These are phyloP conservation scores for Paraphaeosphaeria minitans DNA, from an alignment of 2,329 filamentous ascomycete species.

Conservation along the genomic window DNA sequence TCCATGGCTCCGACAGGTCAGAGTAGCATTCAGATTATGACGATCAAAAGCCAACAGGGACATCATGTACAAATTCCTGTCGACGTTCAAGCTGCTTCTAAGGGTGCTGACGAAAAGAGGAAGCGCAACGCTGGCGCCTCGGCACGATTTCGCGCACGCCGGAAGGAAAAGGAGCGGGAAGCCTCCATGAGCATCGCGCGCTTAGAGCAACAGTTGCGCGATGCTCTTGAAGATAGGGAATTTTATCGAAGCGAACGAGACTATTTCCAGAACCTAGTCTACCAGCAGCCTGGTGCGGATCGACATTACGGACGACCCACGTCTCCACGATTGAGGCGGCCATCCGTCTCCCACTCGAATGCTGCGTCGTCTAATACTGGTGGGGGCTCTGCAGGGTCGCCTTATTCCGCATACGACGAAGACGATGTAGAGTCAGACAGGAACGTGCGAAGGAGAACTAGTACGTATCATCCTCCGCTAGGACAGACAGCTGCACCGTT, in stretches of 20 bases:
- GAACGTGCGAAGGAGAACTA: slow-evolving; percentile 46
- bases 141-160: slow-evolving; percentile 77
- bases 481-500: slow-evolving; percentile 30
- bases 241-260: slow-evolving; percentile 77
- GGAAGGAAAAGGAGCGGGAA: slow-evolving; percentile 81
- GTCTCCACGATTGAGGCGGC: slow-evolving; percentile 48
- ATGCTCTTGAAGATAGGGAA: slow-evolving; percentile 71
- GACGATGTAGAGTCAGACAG: slow-evolving; percentile 38
- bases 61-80: slow-evolving; percentile 67
- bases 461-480: slow-evolving; percentile 40
- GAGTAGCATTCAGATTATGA: slow-evolving; percentile 60
- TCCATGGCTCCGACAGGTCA: slow-evolving; percentile 54
- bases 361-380: slow-evolving; percentile 36
- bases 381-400: slow-evolving; percentile 34
- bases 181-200: slow-evolving; percentile 71
- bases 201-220: slow-evolving; percentile 70
- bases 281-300: slow-evolving; percentile 61
- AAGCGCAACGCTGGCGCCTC: slow-evolving; percentile 85
- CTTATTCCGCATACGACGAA: slow-evolving; percentile 40
- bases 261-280: slow-evolving; percentile 63
- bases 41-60: slow-evolving; percentile 57
- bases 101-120: slow-evolving; percentile 82
- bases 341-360: slow-evolving; percentile 36
- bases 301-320: slow-evolving; percentile 52
- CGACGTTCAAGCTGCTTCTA: slow-evolving; percentile 81